These are phyloP conservation scores for Diversispora eburnea DNA, from an alignment of 192 early-diverging fungal genomes.

Conservation along the genomic window DNA sequence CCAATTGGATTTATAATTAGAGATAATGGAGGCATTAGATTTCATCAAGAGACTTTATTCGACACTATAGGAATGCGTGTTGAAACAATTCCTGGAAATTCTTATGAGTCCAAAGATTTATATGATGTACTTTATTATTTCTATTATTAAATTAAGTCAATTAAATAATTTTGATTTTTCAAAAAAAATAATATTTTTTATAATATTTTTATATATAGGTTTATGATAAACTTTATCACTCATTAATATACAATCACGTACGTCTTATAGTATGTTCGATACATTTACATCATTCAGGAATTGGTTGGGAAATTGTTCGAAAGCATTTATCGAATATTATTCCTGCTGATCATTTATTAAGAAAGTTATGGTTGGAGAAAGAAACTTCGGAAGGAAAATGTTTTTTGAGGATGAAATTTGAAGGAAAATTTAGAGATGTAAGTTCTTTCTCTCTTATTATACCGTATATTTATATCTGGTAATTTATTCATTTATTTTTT, in stretches of 20 bases:
- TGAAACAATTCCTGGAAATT: constrained; percentile 54
- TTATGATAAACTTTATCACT: constrained; percentile 59
- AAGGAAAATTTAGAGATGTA: constrained; percentile 62
- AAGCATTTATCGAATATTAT: constrained; percentile 44
- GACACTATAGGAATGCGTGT: constrained; percentile 42
- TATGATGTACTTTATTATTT: constrained; percentile 16
- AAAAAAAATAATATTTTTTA: background rate
- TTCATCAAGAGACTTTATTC: constrained; percentile 50
- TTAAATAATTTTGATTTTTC: too few species aligned
- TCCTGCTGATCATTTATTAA: constrained; percentile 43
- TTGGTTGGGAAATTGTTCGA: constrained; percentile 56
- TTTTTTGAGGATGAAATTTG: constrained; percentile 66
- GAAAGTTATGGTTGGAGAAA: constrained; percentile 43
- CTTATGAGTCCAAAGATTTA: constrained; percentile 44
- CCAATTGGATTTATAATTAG: constrained; percentile 59
- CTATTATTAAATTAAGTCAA: background rate
- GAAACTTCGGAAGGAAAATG: constrained; percentile 51
- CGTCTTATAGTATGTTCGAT: constrained; percentile 56
- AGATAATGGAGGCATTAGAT: constrained; percentile 67
- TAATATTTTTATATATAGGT: constrained; percentile 35
- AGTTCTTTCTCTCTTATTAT: constrained; percentile 16
- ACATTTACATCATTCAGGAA: constrained; percentile 50
- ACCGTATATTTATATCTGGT: background rate
- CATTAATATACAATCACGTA: constrained; percentile 54
- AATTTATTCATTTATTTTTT: background rate